phyloP scores from a whole-genome alignment of 2,329 filamentous ascomycete species.

The Cladophialophora exuberans region DNA sequence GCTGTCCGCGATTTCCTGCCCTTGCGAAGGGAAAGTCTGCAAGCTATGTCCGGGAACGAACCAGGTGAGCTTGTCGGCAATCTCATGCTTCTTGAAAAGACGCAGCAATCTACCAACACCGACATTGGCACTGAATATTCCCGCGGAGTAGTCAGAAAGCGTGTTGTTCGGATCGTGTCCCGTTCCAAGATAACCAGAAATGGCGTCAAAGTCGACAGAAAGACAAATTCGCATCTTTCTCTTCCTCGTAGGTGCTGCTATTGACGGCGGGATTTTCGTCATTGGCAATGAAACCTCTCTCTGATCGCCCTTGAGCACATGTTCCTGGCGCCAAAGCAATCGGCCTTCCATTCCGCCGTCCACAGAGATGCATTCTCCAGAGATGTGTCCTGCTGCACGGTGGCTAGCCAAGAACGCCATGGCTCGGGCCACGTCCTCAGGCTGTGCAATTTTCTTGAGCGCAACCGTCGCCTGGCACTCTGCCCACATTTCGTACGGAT shows the following conservation, averaged over 20 bases:
- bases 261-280: constrained; percentile 7
- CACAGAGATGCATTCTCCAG: constrained; percentile 57
- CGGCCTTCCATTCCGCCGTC: constrained; percentile 57
- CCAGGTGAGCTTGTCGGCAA: constrained; percentile 61
- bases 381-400: constrained; percentile 57
- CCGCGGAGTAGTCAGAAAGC: constrained; percentile 59
- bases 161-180: constrained; percentile 57
- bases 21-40: constrained; percentile 60
- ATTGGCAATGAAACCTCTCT: background rate
- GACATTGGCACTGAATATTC: constrained; percentile 61
- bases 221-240: constrained; percentile 36
- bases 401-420: constrained; percentile 56
- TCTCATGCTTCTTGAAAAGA: constrained; percentile 55
- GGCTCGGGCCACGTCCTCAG: constrained; percentile 53
- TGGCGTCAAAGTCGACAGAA: constrained; percentile 60
- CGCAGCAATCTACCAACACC: constrained; percentile 60
- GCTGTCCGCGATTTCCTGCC: constrained; percentile 53
- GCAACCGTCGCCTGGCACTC: constrained; percentile 56
- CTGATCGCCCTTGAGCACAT: constrained; percentile 34
- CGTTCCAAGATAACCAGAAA: constrained; percentile 64
- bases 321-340: constrained; percentile 53
- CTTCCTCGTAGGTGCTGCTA: constrained; percentile 17
- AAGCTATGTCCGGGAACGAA: constrained; percentile 63
- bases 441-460: constrained; percentile 52
- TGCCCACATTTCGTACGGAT: constrained; percentile 53